Base-by-base conservation (phyloP, 2,329 filamentous ascomycete genomes). In the Graphium sp. region DNA sequence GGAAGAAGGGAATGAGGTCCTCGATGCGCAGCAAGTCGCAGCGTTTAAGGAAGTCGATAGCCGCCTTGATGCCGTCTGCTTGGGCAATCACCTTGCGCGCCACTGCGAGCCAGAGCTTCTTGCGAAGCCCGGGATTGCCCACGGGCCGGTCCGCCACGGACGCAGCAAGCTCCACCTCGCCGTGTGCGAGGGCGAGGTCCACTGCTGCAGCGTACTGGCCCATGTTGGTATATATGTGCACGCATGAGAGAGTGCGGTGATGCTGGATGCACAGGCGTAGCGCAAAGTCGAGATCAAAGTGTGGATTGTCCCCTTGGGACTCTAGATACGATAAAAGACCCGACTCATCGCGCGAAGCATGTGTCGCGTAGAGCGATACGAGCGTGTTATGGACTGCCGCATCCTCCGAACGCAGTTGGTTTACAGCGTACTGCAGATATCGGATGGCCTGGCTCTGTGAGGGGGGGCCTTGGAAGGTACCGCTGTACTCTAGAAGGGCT, bases 181-280 rank as follows among this genome's bases (percentile, higher is more conserved):
- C 68, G 47, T 95, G 82, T 26, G 85, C 80, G 19, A 98, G 63
- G 1, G 89, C 89, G 5, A 98, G 67, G 44, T 93, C 82, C 4
- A 98, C 89, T 2, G 87, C 87, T 49, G 91, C 82, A 12, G 82
- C 68, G 46, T 92, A 94, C 49, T 95, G 84, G 1, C 78, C 78
- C 87, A 98, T 98, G 35, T 76, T 80, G 32, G 80, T 92, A 58
- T 95, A 98, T 36, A 98, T 94, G 50, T 95, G 85, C 5, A 95
- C 87, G 45, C 85, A 93, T 10, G 83, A 91, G 37, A 93, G 74
- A 2, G 94, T 85, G 24, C 89, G 78, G 39, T 85, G 75, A 52
- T 98, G 75, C 42, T 94, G 80, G 38, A 98, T 95, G 53, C 89
- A 98, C 9, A 95, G 66, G 9, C 89, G 78, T 18, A 98, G 72